phyloP scores from a whole-genome alignment of 371 early-diverging fungal genomes.

The Zychaea mexicana region DNA sequence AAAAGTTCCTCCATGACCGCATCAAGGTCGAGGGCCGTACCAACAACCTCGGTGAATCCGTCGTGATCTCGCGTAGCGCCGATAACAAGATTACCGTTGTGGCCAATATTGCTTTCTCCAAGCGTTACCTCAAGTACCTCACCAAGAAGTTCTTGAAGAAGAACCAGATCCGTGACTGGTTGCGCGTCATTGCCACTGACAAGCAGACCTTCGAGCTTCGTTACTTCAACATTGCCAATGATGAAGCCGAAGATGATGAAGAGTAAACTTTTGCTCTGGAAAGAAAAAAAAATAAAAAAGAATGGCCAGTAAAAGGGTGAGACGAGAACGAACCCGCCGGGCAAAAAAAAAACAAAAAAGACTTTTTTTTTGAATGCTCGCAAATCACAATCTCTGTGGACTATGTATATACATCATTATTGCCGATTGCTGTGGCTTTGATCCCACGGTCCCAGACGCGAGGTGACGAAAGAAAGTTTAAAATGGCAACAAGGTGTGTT shows the following conservation, averaged over 20 bases:
- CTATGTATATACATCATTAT: background rate
- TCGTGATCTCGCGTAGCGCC: slow-evolving; percentile 80
- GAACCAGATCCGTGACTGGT: slow-evolving; percentile 97
- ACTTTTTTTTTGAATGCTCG: slow-evolving; percentile 26
- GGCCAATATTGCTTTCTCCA: slow-evolving; percentile 85
- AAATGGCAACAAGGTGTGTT: no score
- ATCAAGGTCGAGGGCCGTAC: slow-evolving; percentile 98
- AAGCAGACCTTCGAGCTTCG: slow-evolving; percentile 94
- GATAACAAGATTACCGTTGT: slow-evolving; percentile 81
- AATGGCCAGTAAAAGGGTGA: slow-evolving; percentile 40
- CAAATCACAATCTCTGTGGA: slow-evolving; percentile 64
- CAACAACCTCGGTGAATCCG: slow-evolving; percentile 90
- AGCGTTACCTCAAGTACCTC: slow-evolving; percentile 99
- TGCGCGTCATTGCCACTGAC: slow-evolving; percentile 93
- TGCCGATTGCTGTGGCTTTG: no score
- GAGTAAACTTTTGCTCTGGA: slow-evolving; percentile 35
- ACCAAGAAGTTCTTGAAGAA: slow-evolving; percentile 99
- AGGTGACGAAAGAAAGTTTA: no score
- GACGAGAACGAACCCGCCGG: slow-evolving; percentile 70
- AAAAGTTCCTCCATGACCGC: slow-evolving; percentile 97
- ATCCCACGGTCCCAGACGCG: no score
- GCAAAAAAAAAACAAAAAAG: slow-evolving; percentile 4
- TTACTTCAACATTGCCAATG: slow-evolving; percentile 94
- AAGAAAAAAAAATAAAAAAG: slow-evolving; percentile 13
- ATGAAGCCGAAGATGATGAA: slow-evolving; percentile 82